Percentiles rank a stretch among this genome's conserved stretches.
Conservation (phyloP, 2,329 filamentous ascomycete genomes). For the Sporothrix pallida region DNA sequence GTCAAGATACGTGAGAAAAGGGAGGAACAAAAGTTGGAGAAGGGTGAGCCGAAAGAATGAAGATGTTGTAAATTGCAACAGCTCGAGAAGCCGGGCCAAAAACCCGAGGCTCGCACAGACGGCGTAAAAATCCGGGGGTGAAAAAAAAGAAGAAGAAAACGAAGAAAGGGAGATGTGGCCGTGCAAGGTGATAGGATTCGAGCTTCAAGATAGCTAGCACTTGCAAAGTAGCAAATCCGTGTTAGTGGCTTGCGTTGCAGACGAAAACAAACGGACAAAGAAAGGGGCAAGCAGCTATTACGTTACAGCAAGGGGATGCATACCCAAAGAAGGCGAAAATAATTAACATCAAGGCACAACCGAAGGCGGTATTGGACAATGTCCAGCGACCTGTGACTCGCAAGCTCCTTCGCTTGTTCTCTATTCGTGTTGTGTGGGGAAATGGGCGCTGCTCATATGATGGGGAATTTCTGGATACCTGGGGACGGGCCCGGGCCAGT, state of each 20-base stretch:
- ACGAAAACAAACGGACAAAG: background rate
- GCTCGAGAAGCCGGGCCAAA: conserved; percentile 3
- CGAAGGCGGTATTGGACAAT: no score
- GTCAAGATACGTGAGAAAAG: background rate
- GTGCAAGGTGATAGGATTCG: background rate
- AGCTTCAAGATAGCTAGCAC: no score
- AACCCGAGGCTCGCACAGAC: conserved; percentile 13
- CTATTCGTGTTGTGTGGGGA: conserved; percentile 15
- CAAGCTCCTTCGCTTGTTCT: background rate
- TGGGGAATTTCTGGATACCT: background rate
- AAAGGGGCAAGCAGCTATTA: background rate
- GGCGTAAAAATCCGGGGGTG: background rate
- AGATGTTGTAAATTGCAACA: background rate
- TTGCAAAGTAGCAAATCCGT: background rate
- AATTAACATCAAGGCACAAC: background rate
- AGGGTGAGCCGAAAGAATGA: background rate
- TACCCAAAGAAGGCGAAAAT: background rate
- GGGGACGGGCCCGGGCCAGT: background rate
- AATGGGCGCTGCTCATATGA: conserved; percentile 15
- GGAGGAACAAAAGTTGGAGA: background rate
- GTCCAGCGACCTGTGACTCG: background rate
- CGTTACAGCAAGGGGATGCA: background rate
- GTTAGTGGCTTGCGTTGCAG: conserved; percentile 1
- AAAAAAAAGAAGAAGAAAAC: background rate
- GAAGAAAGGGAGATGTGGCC: background rate